Evolutionary conservation across 495 filamentous ascomycete genomes (phyloP), one percentile per base, ranked within the genome.

Genomic region (Trichoderma gamsii): DNA sequence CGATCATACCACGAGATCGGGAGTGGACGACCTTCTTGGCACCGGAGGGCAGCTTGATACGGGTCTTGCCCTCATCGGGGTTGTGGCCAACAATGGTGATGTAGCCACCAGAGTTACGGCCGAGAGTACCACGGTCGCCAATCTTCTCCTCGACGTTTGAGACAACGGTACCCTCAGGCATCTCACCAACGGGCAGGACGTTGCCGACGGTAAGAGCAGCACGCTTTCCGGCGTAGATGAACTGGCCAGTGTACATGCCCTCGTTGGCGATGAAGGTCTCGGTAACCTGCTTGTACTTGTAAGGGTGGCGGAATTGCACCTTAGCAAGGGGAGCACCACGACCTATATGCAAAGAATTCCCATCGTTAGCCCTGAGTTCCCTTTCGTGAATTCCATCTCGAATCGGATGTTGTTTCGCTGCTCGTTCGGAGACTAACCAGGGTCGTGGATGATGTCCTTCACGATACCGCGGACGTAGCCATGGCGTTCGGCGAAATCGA

Each of bases 231-330:
- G 94, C 93, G 83, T 98, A 99, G 90, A 99, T 93, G 87, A 99
- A 99, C 84, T 97, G 93, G 73, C 95, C 95, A 71, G 95, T 97
- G 92, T 99, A 99, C 94, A 98, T 97, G 84, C 95, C 95, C 87
- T 99, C 95, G 84, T 97, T 98, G 80, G 96, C 95, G 79, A 99
- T 98, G 88, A 99, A 97, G 71, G 95, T 96, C 89, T 92, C 93
- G 80, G 88, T 92, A 80, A 89, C 81, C 81, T 91, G 87, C 85
- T 91, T 92, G 87, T 89, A 95, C 81, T 88, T 87, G 88, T 96
- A 79, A 72, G 92, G 89, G 79, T 95, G 90, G 73, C 93, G 93
- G 90, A 99, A 99, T 76, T 87, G 83, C 75, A 99, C 93, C 79
- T 91, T 92, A 79, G 95, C 94, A 76, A 99, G 90, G 74, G 95